phyloP scores from a whole-genome alignment of 495 filamentous ascomycete species.

The Talaromyces adpressus region DNA sequence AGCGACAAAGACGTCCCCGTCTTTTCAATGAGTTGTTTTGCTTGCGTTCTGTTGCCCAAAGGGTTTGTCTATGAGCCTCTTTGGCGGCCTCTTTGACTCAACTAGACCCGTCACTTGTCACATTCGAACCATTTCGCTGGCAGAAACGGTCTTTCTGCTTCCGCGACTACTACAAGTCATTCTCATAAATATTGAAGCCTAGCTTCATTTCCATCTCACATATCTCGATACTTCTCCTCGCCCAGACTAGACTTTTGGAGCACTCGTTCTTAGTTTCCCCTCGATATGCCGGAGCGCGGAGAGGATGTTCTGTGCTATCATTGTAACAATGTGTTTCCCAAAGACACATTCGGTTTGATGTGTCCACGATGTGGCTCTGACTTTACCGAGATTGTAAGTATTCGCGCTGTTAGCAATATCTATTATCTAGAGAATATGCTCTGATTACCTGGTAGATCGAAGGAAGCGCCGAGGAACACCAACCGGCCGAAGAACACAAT shows the following conservation, averaged over 20 bases:
- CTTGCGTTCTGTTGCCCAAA: background rate
- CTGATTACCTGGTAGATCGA: conserved; percentile 19
- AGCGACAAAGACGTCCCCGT: background rate
- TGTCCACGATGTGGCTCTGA: conserved; percentile 79
- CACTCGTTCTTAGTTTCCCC: conserved; percentile 2
- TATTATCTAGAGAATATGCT: conserved; percentile 26
- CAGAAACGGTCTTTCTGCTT: background rate
- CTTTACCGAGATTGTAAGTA: conserved; percentile 67
- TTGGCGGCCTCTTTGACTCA: conserved; percentile 2
- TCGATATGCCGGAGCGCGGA: conserved; percentile 22
- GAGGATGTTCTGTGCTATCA: conserved; percentile 78
- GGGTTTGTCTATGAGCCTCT: conserved; percentile 1
- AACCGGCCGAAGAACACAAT: background rate
- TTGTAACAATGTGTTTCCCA: conserved; percentile 74
- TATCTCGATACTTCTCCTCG: background rate
- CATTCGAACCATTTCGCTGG: background rate
- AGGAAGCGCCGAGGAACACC: conserved; percentile 13
- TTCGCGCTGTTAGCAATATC: background rate
- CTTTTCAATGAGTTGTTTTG: conserved; percentile 1
- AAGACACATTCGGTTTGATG: conserved; percentile 53
- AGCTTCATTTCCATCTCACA: background rate
- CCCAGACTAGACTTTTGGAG: background rate
- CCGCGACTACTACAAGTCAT: background rate
- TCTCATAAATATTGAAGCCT: background rate
- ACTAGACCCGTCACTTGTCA: background rate